These are phyloP conservation scores for Trypanosoma cruzi DNA, from an alignment of 208 protist genomes.

Conservation along the genomic window DNA sequence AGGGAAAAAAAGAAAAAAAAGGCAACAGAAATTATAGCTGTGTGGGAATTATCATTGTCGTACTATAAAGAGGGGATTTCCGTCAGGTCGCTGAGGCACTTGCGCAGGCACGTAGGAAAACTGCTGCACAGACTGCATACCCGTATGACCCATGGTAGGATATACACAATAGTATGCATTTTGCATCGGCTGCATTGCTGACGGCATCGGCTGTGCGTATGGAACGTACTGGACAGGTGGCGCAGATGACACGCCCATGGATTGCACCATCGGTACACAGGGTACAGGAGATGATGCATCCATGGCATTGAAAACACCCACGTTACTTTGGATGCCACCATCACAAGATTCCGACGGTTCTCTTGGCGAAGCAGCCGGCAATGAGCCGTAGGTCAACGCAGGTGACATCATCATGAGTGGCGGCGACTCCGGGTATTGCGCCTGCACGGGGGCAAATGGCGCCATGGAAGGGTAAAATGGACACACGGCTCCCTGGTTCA, in stretches of 20 bases:
- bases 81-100: background rate
- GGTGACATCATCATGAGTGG: conserved; percentile 12
- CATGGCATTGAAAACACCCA: background rate
- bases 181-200: background rate
- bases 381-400: background rate
- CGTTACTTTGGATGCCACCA: background rate
- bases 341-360: background rate
- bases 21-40: background rate
- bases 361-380: background rate
- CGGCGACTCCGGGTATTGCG: background rate
- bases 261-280: background rate
- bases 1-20: conserved; percentile 9
- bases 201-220: background rate
- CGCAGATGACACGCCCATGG: background rate
- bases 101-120: background rate
- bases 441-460: background rate
- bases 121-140: conserved; percentile 1
- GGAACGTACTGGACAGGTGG: background rate
- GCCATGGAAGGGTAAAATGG: background rate
- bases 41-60: background rate
- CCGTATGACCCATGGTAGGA: background rate
- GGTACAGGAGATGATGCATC: background rate
- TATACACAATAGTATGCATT: background rate
- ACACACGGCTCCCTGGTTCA: background rate
- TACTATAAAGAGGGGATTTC: background rate